Conservation (phyloP, 441 rosid species). For the Erodium moschatum region DNA sequence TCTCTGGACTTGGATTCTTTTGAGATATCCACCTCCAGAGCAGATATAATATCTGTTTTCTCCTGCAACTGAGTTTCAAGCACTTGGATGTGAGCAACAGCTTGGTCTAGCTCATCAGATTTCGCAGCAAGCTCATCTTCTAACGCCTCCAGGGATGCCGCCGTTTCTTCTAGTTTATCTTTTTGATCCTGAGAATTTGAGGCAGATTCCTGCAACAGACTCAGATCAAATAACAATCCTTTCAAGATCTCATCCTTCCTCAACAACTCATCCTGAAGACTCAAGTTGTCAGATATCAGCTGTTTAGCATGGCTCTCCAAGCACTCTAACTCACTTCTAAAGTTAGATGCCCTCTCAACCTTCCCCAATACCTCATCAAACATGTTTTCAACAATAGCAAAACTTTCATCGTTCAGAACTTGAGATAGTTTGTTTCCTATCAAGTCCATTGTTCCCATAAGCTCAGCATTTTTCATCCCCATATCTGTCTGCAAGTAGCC, state of each 20-base stretch:
- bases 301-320: slow-evolving; percentile 46
- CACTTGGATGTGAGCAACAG: slow-evolving; percentile 38
- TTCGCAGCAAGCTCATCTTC: slow-evolving; percentile 63
- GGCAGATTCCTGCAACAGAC: slow-evolving; percentile 88
- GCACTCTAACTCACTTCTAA: slow-evolving; percentile 41
- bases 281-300: slow-evolving; percentile 43
- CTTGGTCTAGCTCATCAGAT: slow-evolving; percentile 52
- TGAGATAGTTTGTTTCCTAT: slow-evolving; percentile 26
- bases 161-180: slow-evolving; percentile 69
- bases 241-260: slow-evolving; percentile 79
- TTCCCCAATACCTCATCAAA: slow-evolving; percentile 41
- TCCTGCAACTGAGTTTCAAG: slow-evolving; percentile 68
- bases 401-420: slow-evolving; percentile 30
- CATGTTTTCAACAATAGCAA: slow-evolving; percentile 35
- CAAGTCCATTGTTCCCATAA: slow-evolving; percentile 29
- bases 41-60: slow-evolving; percentile 41
- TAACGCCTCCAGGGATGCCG: slow-evolving; percentile 50
- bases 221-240: slow-evolving; percentile 81
- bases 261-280: slow-evolving; percentile 54
- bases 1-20: slow-evolving; percentile 34
- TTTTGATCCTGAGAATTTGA: slow-evolving; percentile 69
- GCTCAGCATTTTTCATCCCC: slow-evolving; percentile 38
- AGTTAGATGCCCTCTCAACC: slow-evolving; percentile 32
- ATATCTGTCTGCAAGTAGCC: slow-evolving; percentile 45
- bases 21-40: slow-evolving; percentile 43